Evolutionary conservation across 2,329 filamentous ascomycete species (phyloP), one percentile per base, ranked within the genome.

Genomic region (Penicillium sp.): DNA sequence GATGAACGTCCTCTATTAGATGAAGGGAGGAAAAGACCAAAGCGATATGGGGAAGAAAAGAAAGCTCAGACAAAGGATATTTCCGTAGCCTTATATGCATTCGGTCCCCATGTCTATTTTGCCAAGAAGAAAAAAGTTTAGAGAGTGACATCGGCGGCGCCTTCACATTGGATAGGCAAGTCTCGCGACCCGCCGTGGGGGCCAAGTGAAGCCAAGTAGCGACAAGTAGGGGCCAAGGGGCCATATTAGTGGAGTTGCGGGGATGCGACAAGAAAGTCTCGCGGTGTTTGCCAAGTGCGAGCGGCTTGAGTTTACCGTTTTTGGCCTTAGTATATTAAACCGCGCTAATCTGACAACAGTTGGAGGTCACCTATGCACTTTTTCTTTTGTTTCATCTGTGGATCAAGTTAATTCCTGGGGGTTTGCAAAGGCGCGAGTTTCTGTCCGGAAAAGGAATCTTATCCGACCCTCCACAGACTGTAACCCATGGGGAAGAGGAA

Each of bases 61-160:
- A 41, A 48, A 53, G 43, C 51, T 42, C 44, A 41, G 44, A 35
- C 44, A 41, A 28, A 3, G 47, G 25, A 49, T 14, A 10, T 28
- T 12, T 22, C 43, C 3, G 19, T 37, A 26, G 31, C 30, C 51
- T 53, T 53, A 53, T 53, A 49, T 53, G 28, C 44, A 41, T 28
- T 30, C 36, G 5, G 11, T 26, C 19, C 17, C 25, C 51, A 41
- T 48, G 17, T 37, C 19, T 22, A 22, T 40, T 53, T 40, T 38
- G 51, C 51, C 51, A 42, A 53, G 35, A 9, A 11, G 30, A 12
- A 14, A 49, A 53, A 53, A 16, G 37, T 42, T 35, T 31, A 6
- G 37, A 47, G 38, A 36, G 44, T 53, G 51, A 53, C 51, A 53
- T 53, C 51, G 51, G 51, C 51, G 51, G 44, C 51, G 51, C 51